Percentiles rank a stretch among this genome's conserved stretches.
Conservation (phyloP, 257 asterid species). For the Rehmannia glutinosa region DNA sequence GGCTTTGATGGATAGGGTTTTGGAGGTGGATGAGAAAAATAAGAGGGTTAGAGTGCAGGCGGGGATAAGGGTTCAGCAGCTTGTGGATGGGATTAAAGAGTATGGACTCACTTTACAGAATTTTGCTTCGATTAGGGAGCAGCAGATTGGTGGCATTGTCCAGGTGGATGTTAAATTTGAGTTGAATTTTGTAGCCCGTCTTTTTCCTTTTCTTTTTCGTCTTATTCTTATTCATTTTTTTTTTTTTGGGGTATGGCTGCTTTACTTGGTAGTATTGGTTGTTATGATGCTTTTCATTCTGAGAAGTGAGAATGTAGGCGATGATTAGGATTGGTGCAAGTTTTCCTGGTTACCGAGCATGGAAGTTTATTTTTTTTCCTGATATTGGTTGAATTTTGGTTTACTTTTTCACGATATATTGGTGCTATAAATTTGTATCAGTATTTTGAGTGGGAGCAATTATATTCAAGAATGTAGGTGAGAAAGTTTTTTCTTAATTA, state of each 20-base stretch:
- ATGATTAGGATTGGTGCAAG: background rate
- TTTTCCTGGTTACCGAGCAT: background rate
- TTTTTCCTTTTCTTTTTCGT: background rate
- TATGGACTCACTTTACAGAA: constrained; percentile 85
- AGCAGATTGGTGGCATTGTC: constrained; percentile 93
- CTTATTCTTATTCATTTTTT: too few species aligned
- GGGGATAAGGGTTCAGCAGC: constrained; percentile 94
- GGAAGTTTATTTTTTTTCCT: background rate
- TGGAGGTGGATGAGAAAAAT: constrained; percentile 84
- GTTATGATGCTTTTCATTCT: too few species aligned
- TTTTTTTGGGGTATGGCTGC: too few species aligned
- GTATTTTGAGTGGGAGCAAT: too few species aligned
- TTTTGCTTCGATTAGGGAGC: constrained; percentile 93
- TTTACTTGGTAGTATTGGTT: too few species aligned
- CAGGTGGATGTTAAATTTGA: constrained; percentile 49
- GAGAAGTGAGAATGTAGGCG: too few species aligned
- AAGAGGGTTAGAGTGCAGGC: constrained; percentile 89
- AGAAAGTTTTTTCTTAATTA: background rate
- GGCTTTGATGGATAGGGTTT: constrained; percentile 85
- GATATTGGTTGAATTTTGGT: background rate
- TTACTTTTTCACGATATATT: background rate
- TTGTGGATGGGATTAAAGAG: constrained; percentile 85
- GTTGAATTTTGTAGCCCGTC: background rate
- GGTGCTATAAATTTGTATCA: background rate
- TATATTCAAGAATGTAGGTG: background rate